Evolutionary conservation across 345 rosid genomes (phyloP), one percentile per base, ranked within the genome.

Genomic region (Isatis tinctoria): DNA sequence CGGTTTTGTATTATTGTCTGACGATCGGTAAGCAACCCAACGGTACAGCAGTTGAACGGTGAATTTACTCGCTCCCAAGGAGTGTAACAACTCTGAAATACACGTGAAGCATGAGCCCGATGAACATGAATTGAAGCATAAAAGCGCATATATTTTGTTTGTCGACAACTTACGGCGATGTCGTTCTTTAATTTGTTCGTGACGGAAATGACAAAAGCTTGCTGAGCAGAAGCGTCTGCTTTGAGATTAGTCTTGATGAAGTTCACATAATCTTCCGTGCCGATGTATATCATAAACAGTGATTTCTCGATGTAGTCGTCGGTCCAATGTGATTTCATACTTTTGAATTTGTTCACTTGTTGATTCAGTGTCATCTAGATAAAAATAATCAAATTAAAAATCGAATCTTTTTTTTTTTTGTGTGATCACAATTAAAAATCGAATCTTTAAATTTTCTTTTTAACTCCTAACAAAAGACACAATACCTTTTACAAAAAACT

Each of bases 21-120:
- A 64, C 43, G 24, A 69, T 69, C 1, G 79, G 76, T 48, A 79
- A 69, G 14, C 79, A 74, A 12, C 76, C 76, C 27, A 74, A 37
- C 2, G 79, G 82, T 65, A 79, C 65, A 73, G 72, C 37, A 17
- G 11, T 45, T 45, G 39, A 30, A 67, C 28, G 35, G 40, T 22
- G 24, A 78, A 70, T 62, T 67, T 73, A 14, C 62, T 67, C 5
- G 70, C 81, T 53, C 65, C 44, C 52, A 63, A 53, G 0, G 27
- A 4, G 54, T 63, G 36, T 39, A 78, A 52, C 30, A 40, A 8
- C 81, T 78, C 56, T 49, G 60, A 60, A 14, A 36, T n/a, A 16
- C 10, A 51, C 12, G 20, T 36, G 35, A 10, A 49, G 3, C 3
- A 9, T 35, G 0, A 48, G 11, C 5, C 3, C 22, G 35, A 3